Base-by-base conservation (phyloP, 345 rosid genomes). In the Salix koriyanagi region DNA sequence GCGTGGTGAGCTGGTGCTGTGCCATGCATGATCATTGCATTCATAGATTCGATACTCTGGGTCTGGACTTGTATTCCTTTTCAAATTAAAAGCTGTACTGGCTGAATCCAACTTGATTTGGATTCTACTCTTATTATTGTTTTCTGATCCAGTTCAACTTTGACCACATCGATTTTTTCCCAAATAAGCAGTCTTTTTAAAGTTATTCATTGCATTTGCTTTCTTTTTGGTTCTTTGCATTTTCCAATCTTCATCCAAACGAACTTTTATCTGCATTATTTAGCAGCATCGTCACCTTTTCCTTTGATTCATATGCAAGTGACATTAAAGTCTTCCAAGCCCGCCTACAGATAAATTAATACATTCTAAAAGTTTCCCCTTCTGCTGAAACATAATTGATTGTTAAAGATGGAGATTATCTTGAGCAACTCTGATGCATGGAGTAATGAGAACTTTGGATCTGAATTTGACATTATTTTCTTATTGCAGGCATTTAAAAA, bases 401-500 rank as follows among this genome's bases (percentile, higher is more conserved):
- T 2, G 25, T 69, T 69, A 37, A 69, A 68, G 58, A 39, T 68
- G 68, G 42, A 41, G 39, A 46, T 68, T 66, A 23, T 66, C 32
- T 56, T 44, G 36, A 61, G 50, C 71, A 77, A 69, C 26, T 26
- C 62, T 75, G 54, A 56, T 81, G 37, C 73, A 76, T 25, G 60
- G 26, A 41, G 54, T 44, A 39, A 16, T 21, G 68, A 30, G 64
- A 26, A 46, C 4, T 36, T 37, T 34, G 66, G 61, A 23, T 69
- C 28, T 37, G 26, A 36, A 28, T 77, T 65, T 67, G 25, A 69
- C 26, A 23, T 23, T 32, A 50, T 76, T 74, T 76, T 64, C 15
- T 73, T 30, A 71, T 74, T 83, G 81, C 92, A 91, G 98, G 94
- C 84, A 67, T 88, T 90, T 85, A 77, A 88, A 83, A 90, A 81